Evolutionary conservation across 2,329 filamentous ascomycete genomes (phyloP), one percentile per base, ranked within the genome.

Genomic region (Rosellinia necatrix): DNA sequence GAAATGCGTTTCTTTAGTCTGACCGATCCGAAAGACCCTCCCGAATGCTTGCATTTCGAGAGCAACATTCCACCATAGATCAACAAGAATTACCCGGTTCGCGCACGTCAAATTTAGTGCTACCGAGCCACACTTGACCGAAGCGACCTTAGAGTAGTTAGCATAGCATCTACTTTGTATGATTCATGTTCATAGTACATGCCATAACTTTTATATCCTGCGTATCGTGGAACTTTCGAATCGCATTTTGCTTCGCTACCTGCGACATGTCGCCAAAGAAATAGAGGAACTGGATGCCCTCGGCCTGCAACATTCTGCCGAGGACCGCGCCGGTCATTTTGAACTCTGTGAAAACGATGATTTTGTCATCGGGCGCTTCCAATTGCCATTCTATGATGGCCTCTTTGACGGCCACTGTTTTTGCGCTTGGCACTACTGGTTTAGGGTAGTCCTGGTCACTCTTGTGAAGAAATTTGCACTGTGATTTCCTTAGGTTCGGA

Each of bases 11-110:
- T 82, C 73, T 37, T 86, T 81, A 0, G 66, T 59, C 60, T 93
- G 89, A 0, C 87, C 87, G 2, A 86, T 84, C 4, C 89, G 79
- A 62, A 81, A 82, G 0, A 90, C 81, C 0, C 89, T 81, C 1
- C 74, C 74, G 34, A 79, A 79, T 0, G 82, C 86, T 64, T 91
- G 88, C n/a, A 84, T 73, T 62, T 91, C 86, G 0, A 77, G 69
- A 0, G 78, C 75, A 1, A 70, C 70, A 53, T 90, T 90, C 83
- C 84, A 91, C 81, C 82, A 86, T 0, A 75, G 71, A 27, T 86
- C 82, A 0, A 82, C 48, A 0, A 81, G 71, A 17, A 86, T 82
- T 19, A 83, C 79, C 3, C 81, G 76, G 43, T 82, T 84, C 1
- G 77, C 78, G 2, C 59, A 68, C 0, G 67, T 72, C 0, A 81